Evolutionary conservation across 768 basidiomycete species (phyloP), one percentile per base, ranked within the genome.

Genomic region (Boletellus ananas): DNA sequence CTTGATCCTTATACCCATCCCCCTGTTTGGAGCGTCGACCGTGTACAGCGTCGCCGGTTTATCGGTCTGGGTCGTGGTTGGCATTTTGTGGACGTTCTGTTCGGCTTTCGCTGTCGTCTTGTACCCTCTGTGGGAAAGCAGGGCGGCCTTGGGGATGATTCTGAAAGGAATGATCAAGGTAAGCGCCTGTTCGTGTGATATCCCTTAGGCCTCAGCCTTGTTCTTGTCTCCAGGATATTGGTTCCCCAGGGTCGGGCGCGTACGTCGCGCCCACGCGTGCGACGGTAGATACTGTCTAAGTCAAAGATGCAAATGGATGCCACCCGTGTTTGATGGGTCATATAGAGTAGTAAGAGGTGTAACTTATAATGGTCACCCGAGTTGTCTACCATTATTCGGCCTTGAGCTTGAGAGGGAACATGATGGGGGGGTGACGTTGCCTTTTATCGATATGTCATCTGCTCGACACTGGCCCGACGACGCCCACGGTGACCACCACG

Each of bases 91-190:
- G 93, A 74, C 85, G 18, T 94, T 94, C 69, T 72, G 76, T 44
- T 92, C 90, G 1, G 74, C 83, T 4, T 75, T 85, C 52, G 72
- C 80, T 7, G 89, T 92, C 37, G 90, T 94, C 17, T 20, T 95
- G 13, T 92, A 91, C 59, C 94, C 94, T 17, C 71, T 95, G 4
- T 95, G 77, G 71, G 94, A 97, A 73, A 90, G 87, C 46, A 73
- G 90, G 36, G 71, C 55, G 5, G 90, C 87, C 0, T 61, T 97
- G 40, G 33, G 13, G 6, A 69, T 79, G 64, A 88, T 94, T 43
- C 31, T 54, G 21, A 66, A 63, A 42, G 89, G 90, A 7, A 69
- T 91, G 36, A 55, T 81, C 55, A 89, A 83, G 78, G 89, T 85
- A 35, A 44, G 47, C 12, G 10, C 2, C 3, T 40, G 21, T 31